A percentile compares a stretch with the other conserved stretches of the same genome.
These are phyloP conservation scores for Dictyostelium firmibasis DNA, from an alignment of 78 protist species.

Conservation along the genomic window DNA sequence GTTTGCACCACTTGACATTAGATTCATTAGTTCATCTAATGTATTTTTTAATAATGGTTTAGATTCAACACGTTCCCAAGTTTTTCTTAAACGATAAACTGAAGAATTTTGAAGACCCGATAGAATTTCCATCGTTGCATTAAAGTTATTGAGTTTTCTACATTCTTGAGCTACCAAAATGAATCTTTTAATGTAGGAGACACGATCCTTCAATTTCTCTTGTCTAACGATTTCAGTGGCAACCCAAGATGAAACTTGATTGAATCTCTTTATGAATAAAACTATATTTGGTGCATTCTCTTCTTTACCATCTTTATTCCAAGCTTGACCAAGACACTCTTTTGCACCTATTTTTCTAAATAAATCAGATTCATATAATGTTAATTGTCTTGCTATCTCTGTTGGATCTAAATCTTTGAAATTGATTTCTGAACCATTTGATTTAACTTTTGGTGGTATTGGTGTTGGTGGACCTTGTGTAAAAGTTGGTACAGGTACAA, in stretches of 20 bases:
- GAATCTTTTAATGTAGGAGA: slow-evolving; percentile 21
- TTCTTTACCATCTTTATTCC: slow-evolving; percentile 87
- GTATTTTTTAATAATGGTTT: slow-evolving; percentile 29
- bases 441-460: slow-evolving; percentile 1
- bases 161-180: slow-evolving; percentile 49
- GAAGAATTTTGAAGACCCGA: slow-evolving; percentile 70
- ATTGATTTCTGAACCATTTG: background rate
- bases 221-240: slow-evolving; percentile 77
- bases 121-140: slow-evolving; percentile 77
- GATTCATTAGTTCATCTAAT: slow-evolving; percentile 47
- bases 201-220: slow-evolving; percentile 65
- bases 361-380: slow-evolving; percentile 78
- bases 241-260: slow-evolving; percentile 84
- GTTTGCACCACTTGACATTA: slow-evolving; percentile 40
- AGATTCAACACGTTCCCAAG: slow-evolving; percentile 85
- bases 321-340: slow-evolving; percentile 83
- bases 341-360: slow-evolving; percentile 82
- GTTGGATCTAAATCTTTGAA: slow-evolving; percentile 81
- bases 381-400: slow-evolving; percentile 87
- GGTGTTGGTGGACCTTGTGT: slow-evolving; percentile 24
- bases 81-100: slow-evolving; percentile 84
- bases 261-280: slow-evolving; percentile 83
- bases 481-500: slow-evolving; percentile 14
- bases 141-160: slow-evolving; percentile 79
- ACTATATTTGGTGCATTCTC: slow-evolving; percentile 84